Evolutionary conservation across 331 rosid genomes (phyloP), one percentile per base, ranked within the genome.

Genomic region (Acacia concinna): DNA sequence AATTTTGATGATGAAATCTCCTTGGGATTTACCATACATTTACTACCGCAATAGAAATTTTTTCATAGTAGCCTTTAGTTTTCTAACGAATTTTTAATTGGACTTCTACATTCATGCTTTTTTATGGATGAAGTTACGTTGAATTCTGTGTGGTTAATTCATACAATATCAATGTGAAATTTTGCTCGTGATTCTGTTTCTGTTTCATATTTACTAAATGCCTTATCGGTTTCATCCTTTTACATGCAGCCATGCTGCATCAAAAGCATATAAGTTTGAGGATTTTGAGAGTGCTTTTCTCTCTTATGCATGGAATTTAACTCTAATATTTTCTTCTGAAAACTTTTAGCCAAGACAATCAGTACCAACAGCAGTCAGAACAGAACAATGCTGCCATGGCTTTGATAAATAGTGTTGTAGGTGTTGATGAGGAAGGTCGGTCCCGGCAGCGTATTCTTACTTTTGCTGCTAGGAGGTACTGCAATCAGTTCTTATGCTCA

Each of bases 401-500:
- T 18, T 86, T 96, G 90, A 96, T 93, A 84, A 93, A 84, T 57
- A 91, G 99, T 64, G 94, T 93, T 32, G 86, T 93, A 15, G 98
- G 97, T 71, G 88, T 82, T 3, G 99, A 93, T 37, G 99, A 91
- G 73, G 99, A 96, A 73, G 94, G 99, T 21, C 93, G 98, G 32
- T 96, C 99, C 66, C 97, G 98, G 60, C 99, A 96, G 68, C 81
- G 99, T 47, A 95, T 96, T 78, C 99, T 96, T 81, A 91, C 98
- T 40, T 93, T 93, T 86, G 99, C 98, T 84, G 99, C 99, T 59
- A 90, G 88, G 87, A 96, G 99, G 99, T 86, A 78, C 64, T 28
- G 3, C 56, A 20, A 18, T 38, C n/a, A 30, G 35, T 77, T 74
- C 65, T 63, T 46, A 57, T 56, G 25, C 46, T 40, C 70, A 35